phyloP scores from a whole-genome alignment of 78 protist genomes.

The Dictyostelium purpureum region DNA sequence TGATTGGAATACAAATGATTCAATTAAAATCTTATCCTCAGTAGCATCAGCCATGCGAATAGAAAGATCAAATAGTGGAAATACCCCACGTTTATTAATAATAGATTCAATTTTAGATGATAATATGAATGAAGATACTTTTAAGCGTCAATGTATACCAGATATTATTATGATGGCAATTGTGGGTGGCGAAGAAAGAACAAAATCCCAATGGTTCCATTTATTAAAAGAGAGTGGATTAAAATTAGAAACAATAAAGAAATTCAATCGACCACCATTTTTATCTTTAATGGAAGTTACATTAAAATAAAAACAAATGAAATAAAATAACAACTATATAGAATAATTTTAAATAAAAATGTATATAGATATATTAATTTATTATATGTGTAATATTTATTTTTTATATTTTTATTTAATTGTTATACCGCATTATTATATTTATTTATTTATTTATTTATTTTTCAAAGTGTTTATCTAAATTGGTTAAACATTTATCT shows the following conservation, averaged over 20 bases:
- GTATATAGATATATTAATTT: neutral
- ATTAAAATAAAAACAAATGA: neutral
- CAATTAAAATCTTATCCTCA: constrained; percentile 16
- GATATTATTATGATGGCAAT: constrained; percentile 53
- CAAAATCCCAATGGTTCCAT: constrained; percentile 12
- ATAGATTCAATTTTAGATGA: constrained; percentile 36
- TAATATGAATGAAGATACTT: neutral
- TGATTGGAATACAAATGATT: constrained; percentile 39
- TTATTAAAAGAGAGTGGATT: constrained; percentile 41
- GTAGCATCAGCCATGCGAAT: constrained; percentile 5
- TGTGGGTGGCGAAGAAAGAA: constrained; percentile 25
- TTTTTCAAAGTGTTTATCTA: constrained; percentile 79
- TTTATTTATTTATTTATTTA: constrained; percentile 4
- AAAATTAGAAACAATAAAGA: neutral
- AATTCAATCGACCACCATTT: constrained; percentile 20
- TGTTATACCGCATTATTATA: too few species aligned
- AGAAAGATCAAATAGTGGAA: neutral
- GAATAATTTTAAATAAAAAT: neutral
- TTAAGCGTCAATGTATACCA: neutral
- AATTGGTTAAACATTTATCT: constrained; percentile 45
- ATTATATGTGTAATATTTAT: neutral
- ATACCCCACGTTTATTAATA: neutral
- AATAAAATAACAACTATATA: neutral
- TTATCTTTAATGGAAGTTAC: constrained; percentile 45
- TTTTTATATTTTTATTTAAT: neutral